phyloP scores from a whole-genome alignment of 2,329 filamentous ascomycete genomes.

The Apiospora marii region DNA sequence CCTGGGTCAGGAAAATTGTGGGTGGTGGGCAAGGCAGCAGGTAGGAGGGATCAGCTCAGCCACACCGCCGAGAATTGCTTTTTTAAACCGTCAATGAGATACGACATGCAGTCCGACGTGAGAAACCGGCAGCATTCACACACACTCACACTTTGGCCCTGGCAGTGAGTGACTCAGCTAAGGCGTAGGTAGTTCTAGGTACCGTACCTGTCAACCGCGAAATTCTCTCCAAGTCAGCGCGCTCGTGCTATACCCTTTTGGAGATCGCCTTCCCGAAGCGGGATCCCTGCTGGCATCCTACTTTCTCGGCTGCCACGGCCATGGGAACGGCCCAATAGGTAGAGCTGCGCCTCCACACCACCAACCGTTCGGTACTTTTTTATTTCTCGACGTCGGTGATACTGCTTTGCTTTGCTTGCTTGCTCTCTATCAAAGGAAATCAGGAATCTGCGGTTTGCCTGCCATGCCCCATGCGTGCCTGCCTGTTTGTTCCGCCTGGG shows the following conservation, averaged over 20 bases:
- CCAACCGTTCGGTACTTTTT: slow-evolving; percentile 4
- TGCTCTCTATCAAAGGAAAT: not conserved
- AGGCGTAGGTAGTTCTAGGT: not conserved
- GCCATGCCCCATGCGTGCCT: not conserved
- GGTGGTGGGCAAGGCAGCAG: slow-evolving; percentile 10
- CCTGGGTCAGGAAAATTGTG: not conserved
- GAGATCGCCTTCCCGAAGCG: slow-evolving; percentile 13
- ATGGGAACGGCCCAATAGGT: not conserved
- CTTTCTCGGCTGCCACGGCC: slow-evolving; percentile 11
- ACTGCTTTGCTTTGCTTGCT: too few relatives aligned
- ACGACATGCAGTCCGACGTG: slow-evolving; percentile 12
- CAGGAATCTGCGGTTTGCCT: not conserved
- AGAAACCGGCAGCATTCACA: not conserved
- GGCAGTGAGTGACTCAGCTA: slow-evolving; percentile 11
- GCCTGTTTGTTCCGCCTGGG: not conserved
- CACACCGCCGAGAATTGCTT: slow-evolving; percentile 8
- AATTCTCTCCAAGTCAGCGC: not conserved
- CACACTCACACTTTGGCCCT: not conserved
- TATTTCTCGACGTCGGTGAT: not conserved
- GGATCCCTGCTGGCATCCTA: slow-evolving; percentile 14
- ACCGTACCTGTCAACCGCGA: not conserved
- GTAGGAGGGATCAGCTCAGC: slow-evolving; percentile 2
- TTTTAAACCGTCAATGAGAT: slow-evolving; percentile 12
- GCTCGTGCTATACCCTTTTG: slow-evolving; percentile 18
- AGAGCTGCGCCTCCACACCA: slow-evolving; percentile 17